phyloP scores from a whole-genome alignment of 495 filamentous ascomycete species.

The Stereocaulon alpinum region DNA sequence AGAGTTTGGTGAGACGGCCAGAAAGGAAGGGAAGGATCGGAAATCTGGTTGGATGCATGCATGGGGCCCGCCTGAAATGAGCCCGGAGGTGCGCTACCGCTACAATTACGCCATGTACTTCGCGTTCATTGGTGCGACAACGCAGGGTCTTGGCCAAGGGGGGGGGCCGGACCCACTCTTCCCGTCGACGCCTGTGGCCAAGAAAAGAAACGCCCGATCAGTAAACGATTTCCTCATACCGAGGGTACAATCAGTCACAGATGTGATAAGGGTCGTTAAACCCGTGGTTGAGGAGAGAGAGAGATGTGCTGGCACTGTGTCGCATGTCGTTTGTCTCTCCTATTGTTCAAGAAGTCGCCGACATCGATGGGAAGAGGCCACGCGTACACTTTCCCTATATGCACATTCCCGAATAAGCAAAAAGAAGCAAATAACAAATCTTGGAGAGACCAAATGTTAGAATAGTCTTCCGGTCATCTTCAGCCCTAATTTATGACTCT shows the following conservation, averaged over 20 bases:
- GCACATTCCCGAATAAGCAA: slow-evolving; percentile 7
- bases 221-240: not conserved
- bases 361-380: not conserved
- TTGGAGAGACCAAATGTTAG: no score
- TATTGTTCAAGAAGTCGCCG: not conserved
- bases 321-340: not conserved
- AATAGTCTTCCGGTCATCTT: no score
- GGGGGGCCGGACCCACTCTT: not conserved
- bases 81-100: not conserved
- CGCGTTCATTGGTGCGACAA: slow-evolving; percentile 12
- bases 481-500: no score
- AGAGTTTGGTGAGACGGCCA: not conserved
- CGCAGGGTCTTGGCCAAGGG: not conserved
- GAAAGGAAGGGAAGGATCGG: slow-evolving; percentile 1
- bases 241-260: not conserved
- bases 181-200: not conserved
- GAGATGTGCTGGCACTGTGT: not conserved
- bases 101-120: slow-evolving; percentile 2
- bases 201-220: slow-evolving; percentile 3
- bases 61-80: slow-evolving; percentile 5
- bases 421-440: not conserved
- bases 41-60: slow-evolving; percentile 2
- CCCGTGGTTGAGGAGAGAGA: not conserved
- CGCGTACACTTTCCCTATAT: slow-evolving; percentile 4
- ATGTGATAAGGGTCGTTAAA: not conserved